These are phyloP conservation scores for Aspergillus indologenus DNA, from an alignment of 495 filamentous ascomycete species.

Conservation along the genomic window DNA sequence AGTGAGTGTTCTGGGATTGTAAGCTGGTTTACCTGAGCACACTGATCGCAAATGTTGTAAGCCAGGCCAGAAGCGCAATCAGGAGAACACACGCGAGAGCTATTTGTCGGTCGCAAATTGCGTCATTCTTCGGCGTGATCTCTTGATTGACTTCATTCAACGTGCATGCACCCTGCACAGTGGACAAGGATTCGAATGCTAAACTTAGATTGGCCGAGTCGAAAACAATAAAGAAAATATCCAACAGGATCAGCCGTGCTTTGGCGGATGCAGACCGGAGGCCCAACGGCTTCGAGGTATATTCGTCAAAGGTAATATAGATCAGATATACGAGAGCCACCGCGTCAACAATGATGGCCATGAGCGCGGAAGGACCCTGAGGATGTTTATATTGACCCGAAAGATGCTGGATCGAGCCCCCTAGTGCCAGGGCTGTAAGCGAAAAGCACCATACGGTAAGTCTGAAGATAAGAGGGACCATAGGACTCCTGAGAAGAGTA, in stretches of 20 bases:
- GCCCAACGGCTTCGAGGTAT: slow-evolving; percentile 87
- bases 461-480: slow-evolving; percentile 81
- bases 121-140: slow-evolving; percentile 38
- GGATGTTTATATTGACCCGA: slow-evolving; percentile 43
- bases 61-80: slow-evolving; percentile 83
- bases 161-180: slow-evolving; percentile 63
- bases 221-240: slow-evolving; percentile 95
- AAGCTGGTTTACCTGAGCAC: slow-evolving; percentile 63
- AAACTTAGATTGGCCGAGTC: slow-evolving; percentile 87
- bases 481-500: slow-evolving; percentile 69
- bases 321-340: slow-evolving; percentile 84
- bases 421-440: slow-evolving; percentile 74
- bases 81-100: slow-evolving; percentile 78
- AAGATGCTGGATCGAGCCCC: slow-evolving; percentile 67
- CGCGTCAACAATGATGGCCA: slow-evolving; percentile 87
- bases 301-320: slow-evolving; percentile 96
- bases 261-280: slow-evolving; percentile 79
- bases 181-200: slow-evolving; percentile 79
- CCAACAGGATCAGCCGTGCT: slow-evolving; percentile 80
- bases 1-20: neutral
- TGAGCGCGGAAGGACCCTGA: slow-evolving; percentile 72
- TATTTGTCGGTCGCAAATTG: slow-evolving; percentile 68
- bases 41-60: slow-evolving; percentile 83
- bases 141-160: slow-evolving; percentile 36
- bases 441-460: slow-evolving; percentile 81